Evolutionary conservation across 257 asterid genomes (phyloP).

Genomic region (Linaria vulgaris): DNA sequence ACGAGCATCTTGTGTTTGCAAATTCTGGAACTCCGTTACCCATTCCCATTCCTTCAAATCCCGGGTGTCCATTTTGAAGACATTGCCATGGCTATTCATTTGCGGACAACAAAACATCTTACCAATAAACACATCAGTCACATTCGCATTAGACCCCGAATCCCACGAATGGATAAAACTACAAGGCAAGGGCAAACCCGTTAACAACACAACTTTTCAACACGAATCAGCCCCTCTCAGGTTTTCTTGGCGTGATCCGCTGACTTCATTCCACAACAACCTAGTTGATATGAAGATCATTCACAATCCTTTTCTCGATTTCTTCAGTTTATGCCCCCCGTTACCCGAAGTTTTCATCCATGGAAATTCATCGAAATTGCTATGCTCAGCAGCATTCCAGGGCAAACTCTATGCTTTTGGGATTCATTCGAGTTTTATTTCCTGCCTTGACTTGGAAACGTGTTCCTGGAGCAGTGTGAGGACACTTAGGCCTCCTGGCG

Average conservation of each 20-base stretch:
- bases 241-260: slow-evolving; percentile 25
- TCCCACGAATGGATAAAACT: slow-evolving; percentile 34
- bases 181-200: slow-evolving; percentile 26
- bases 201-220: too few species aligned
- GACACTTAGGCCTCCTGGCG: slow-evolving; percentile 44
- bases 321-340: slow-evolving; percentile 32
- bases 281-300: slow-evolving; percentile 26
- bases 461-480: slow-evolving; percentile 35
- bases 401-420: slow-evolving; percentile 33
- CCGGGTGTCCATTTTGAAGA: slow-evolving; percentile 7
- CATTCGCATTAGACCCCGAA: slow-evolving; percentile 37
- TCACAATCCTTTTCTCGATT: slow-evolving; percentile 27
- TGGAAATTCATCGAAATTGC: slow-evolving; percentile 22
- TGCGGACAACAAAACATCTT: slow-evolving; percentile 13
- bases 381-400: slow-evolving; percentile 27
- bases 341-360: slow-evolving; percentile 29
- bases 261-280: slow-evolving; percentile 22
- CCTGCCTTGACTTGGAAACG: slow-evolving; percentile 32
- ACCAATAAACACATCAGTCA: slow-evolving; percentile 15
- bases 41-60: slow-evolving; percentile 27
- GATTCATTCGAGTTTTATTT: slow-evolving; percentile 27
- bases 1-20: slow-evolving; percentile 41
- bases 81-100: slow-evolving; percentile 40
- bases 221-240: slow-evolving; percentile 26
- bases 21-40: slow-evolving; percentile 31